phyloP scores from a whole-genome alignment of 2,329 filamentous ascomycete genomes.

The Ceratocystis albifundus region DNA sequence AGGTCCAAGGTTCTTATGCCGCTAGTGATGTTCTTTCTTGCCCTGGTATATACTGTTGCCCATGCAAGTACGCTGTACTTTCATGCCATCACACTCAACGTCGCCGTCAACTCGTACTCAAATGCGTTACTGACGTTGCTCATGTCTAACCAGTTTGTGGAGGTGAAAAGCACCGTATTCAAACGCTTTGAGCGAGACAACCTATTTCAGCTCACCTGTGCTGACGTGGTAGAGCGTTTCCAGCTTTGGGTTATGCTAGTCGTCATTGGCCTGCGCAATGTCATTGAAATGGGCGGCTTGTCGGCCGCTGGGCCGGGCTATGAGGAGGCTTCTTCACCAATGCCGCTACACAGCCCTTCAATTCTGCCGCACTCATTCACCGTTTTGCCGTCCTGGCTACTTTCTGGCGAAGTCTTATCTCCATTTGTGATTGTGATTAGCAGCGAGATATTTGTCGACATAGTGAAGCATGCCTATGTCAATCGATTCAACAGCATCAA shows the following conservation, averaged over 20 bases:
- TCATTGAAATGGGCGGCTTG: conserved; percentile 86
- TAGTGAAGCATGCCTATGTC: conserved; percentile 95
- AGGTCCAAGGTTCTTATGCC: conserved; percentile 84
- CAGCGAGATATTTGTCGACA: conserved; percentile 93
- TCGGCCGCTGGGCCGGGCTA: conserved; percentile 41
- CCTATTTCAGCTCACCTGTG: conserved; percentile 88
- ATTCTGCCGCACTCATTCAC: conserved; percentile 87
- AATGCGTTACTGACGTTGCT: conserved; percentile 87
- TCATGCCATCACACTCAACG: conserved; percentile 94
- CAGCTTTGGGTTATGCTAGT: conserved; percentile 95
- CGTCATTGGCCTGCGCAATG: conserved; percentile 91
- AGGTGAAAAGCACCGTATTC: conserved; percentile 97
- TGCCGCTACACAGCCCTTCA: conserved; percentile 54
- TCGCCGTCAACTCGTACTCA: conserved; percentile 96
- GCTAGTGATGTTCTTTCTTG: conserved; percentile 80
- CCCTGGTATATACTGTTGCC: conserved; percentile 74
- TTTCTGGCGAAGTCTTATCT: conserved; percentile 73
- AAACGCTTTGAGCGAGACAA: conserved; percentile 99
- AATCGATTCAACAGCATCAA: conserved; percentile 98
- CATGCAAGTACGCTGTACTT: conserved; percentile 88
- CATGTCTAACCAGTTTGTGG: conserved; percentile 95
- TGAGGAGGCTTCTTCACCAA: conserved; percentile 28
- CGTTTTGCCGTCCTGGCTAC: conserved; percentile 65
- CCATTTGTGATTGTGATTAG: conserved; percentile 90
- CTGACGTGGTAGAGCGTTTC: conserved; percentile 92